phyloP scores from a whole-genome alignment of 805 yeast genomes.

The Hanseniaspora clermontiae region DNA sequence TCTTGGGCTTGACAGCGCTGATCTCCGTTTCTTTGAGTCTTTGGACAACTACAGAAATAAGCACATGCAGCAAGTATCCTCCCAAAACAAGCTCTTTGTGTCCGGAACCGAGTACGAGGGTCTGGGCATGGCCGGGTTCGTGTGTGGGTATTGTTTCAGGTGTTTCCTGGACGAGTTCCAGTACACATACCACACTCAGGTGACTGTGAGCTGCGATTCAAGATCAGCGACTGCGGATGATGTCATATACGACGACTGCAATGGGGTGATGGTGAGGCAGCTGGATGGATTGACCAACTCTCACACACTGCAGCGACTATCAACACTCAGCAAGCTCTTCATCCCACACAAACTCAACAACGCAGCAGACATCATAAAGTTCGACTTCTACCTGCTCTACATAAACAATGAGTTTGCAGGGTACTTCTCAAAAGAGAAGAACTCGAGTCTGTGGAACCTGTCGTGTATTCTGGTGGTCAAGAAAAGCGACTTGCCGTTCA shows the following conservation, averaged over 20 bases:
- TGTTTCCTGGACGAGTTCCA: constrained; percentile 19
- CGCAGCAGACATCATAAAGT: constrained; percentile 1
- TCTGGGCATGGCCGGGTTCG: neutral
- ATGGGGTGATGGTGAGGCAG: constrained; percentile 64
- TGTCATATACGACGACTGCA: constrained; percentile 35
- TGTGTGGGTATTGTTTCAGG: constrained; percentile 5
- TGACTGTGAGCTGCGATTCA: constrained; percentile 51
- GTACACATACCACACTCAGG: constrained; percentile 56
- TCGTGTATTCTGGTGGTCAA: constrained; percentile 67
- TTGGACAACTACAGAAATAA: neutral
- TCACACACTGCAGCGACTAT: constrained; percentile 75
- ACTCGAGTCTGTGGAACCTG: constrained; percentile 60
- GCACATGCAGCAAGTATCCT: neutral
- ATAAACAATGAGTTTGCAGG: constrained; percentile 74
- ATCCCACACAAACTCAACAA: constrained; percentile 73
- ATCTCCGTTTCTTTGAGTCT: neutral
- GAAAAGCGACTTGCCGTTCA: constrained; percentile 30
- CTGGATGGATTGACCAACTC: constrained; percentile 81
- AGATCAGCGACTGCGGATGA: constrained; percentile 83
- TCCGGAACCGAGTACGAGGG: neutral
- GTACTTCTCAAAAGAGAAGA: constrained; percentile 77
- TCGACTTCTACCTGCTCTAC: constrained; percentile 67
- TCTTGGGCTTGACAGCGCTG: neutral
- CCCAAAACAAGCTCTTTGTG: neutral
- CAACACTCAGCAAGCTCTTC: constrained; percentile 78